phyloP scores from a whole-genome alignment of 2,329 filamentous ascomycete species.

The Fusarium keratoplasticum region DNA sequence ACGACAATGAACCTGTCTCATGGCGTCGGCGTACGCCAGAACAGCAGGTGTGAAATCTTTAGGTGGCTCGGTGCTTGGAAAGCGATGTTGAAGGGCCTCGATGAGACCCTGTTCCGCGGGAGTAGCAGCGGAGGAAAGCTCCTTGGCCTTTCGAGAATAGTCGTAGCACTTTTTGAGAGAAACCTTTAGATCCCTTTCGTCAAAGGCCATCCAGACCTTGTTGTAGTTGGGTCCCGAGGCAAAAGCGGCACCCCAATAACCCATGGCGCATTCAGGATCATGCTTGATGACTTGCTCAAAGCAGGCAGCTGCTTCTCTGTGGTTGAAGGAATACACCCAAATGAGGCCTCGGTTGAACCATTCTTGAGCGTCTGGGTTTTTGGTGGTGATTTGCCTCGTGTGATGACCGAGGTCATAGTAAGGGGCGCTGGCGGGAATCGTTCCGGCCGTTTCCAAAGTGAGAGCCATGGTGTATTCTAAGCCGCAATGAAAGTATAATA shows the following conservation, averaged over 20 bases:
- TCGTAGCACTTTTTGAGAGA: neutral
- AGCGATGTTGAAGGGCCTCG: neutral
- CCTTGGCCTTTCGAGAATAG: neutral
- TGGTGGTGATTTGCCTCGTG: neutral
- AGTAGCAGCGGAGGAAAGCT: neutral
- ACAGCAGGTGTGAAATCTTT: neutral
- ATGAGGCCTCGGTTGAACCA: slow-evolving; percentile 79
- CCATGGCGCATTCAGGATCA: slow-evolving; percentile 69
- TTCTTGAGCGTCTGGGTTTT: slow-evolving; percentile 50
- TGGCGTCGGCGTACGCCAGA: slow-evolving; percentile 49
- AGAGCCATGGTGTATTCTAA: neutral
- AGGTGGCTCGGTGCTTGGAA: neutral
- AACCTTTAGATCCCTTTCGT: slow-evolving; percentile 60
- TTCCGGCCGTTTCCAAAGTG: neutral
- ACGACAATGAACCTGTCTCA: slow-evolving; percentile 50
- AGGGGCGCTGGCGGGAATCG: neutral
- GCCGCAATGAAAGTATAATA: neutral
- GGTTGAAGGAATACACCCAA: slow-evolving; percentile 83
- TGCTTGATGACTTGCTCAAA: slow-evolving; percentile 67
- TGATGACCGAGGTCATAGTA: neutral
- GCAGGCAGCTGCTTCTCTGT: slow-evolving; percentile 74
- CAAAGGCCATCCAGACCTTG: slow-evolving; percentile 81
- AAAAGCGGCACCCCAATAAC: slow-evolving; percentile 77
- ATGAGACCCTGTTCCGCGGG: neutral
- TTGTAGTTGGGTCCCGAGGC: slow-evolving; percentile 79